phyloP scores from a whole-genome alignment of 176 grass and related monocot species.

The Pharus latifolius region DNA sequence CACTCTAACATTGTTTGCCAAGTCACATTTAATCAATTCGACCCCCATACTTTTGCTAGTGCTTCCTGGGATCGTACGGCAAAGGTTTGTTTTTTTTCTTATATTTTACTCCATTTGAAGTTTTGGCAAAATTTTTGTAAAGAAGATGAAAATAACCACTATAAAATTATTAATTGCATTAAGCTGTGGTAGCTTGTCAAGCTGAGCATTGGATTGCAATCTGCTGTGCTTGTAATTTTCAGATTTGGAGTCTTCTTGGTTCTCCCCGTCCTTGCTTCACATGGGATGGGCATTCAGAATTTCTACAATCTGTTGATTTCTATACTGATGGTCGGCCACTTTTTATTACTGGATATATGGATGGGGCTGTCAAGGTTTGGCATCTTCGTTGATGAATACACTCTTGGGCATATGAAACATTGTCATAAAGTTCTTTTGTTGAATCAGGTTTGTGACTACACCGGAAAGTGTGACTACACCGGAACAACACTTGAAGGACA shows the following conservation, averaged over 20 bases:
- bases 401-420: neutral
- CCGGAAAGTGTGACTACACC: slow-evolving; percentile 21
- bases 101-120: too few relatives aligned
- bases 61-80: slow-evolving; percentile 44
- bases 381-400: neutral
- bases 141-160: too few relatives aligned
- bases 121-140: too few relatives aligned
- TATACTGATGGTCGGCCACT: slow-evolving; percentile 47
- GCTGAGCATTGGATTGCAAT: too few relatives aligned
- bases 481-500: slow-evolving; percentile 30
- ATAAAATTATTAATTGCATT: too few relatives aligned
- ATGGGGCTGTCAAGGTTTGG: slow-evolving; percentile 26
- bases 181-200: too few relatives aligned
- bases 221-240: neutral
- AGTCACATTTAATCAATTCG: slow-evolving; percentile 28
- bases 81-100: slow-evolving; percentile 28
- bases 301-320: slow-evolving; percentile 32
- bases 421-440: neutral
- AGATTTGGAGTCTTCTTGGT: slow-evolving; percentile 47
- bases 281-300: slow-evolving; percentile 25
- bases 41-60: slow-evolving; percentile 43
- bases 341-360: slow-evolving; percentile 41
- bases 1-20: slow-evolving; percentile 35
- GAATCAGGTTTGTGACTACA: slow-evolving; percentile 29
- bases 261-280: slow-evolving; percentile 30